Base-by-base conservation (phyloP, 345 rosid genomes). In the Pistacia atlantica region DNA sequence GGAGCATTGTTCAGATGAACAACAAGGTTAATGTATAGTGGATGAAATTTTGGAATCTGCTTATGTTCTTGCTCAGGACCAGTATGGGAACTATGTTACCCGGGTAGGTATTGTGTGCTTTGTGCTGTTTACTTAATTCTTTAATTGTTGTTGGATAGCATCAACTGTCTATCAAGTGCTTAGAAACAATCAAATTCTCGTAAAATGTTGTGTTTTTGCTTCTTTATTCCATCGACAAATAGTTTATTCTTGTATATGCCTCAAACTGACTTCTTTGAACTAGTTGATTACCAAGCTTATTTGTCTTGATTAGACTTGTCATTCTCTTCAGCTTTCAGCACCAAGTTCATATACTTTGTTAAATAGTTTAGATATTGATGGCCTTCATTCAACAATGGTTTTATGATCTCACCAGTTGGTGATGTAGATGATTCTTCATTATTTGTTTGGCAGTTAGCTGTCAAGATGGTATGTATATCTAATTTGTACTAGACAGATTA, bases 31-130 rank as follows among this genome's bases (percentile, higher is more conserved):
- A 75, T 97, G 90, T 77, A 89, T 97, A 77, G 90, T 94, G 48
- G 94, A 92, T 79, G 99, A 97, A 81, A 97, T 97, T 71, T 80
- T 94, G 87, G 99, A 91, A 68, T 93, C 97, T 57, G 89, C 91
- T 45, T 82, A 67, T 82, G 67, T 35, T 78, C 99, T 97, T 84
- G 97, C 99, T 80, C 95, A 90, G 75, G 97, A 97, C 80, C 99
- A 91, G 78, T 97, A 97, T 86, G 98, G 99, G 65, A 97, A 97
- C 85, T 97, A 97, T 84, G 98, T 97, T 65, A 91, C 94, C 57
- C 99, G 94, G 99, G 99, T 93, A 62, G 69, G 86, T 56, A 42
- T 72, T 65, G 57, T 51, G 20, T 70, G 10, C 8, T 62, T 68
- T 76, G 28, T 12, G 10, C 46, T 80, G 17, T 7, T 74, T 8